A percentile compares a stretch with the other conserved stretches of the same genome.
These are phyloP conservation scores for Cucurbita pepo DNA, from an alignment of 306 rosid genomes.

Conservation along the genomic window DNA sequence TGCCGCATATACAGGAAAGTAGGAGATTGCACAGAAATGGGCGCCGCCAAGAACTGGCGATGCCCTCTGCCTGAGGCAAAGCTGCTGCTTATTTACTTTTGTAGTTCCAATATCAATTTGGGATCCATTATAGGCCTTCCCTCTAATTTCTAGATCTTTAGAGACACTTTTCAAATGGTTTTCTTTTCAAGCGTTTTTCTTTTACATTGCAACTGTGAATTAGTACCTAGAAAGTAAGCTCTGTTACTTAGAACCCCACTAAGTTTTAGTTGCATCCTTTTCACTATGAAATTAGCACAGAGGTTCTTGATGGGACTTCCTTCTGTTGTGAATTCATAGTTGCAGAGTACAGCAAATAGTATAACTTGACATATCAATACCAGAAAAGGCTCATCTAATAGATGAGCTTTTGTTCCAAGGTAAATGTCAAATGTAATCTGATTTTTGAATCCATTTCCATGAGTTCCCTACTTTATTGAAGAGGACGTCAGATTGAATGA, in stretches of 20 bases:
- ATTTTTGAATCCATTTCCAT: too few species aligned
- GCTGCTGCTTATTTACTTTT: conserved; percentile 20
- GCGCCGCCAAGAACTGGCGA: conserved; percentile 34
- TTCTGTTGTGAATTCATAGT: background rate
- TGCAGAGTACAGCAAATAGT: background rate
- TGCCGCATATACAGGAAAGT: background rate
- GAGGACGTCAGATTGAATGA: too few species aligned
- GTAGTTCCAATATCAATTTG: background rate
- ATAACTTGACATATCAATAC: background rate
- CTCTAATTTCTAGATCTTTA: background rate
- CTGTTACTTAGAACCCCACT: background rate
- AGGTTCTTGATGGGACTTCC: background rate
- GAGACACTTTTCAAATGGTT: background rate
- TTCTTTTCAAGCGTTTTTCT: background rate
- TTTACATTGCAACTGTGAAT: too few species aligned
- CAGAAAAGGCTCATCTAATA: background rate
- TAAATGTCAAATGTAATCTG: too few species aligned
- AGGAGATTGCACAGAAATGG: background rate
- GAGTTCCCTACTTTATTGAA: too few species aligned
- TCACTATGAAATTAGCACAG: background rate
- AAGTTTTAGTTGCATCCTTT: background rate
- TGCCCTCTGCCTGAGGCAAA: conserved; percentile 79
- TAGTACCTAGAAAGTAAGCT: background rate
- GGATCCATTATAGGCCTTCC: background rate
- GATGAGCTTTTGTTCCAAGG: too few species aligned